Base-by-base conservation (phyloP, 768 basidiomycete genomes). In the Calocybe gangraenosa region DNA sequence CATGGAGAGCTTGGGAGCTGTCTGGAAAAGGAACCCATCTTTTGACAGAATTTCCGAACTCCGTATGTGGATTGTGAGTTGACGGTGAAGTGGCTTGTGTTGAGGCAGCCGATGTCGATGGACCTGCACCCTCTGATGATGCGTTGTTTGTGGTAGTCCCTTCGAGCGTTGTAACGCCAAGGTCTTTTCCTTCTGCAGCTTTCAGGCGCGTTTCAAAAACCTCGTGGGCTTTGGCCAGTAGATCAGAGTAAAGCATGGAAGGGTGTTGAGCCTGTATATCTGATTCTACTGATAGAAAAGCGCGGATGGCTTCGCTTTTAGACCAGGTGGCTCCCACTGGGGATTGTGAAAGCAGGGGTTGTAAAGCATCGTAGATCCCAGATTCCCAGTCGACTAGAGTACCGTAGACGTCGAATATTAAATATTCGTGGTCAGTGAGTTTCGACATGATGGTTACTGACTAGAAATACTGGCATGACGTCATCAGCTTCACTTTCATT, bases 341-440 rank as follows among this genome's bases (percentile, higher is more conserved):
- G 46, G 72, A 72, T 17, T 64, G 64, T 18, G 60, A 56, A 35
- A 84, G 66, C 22, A 84, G 64, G 1, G 80, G 82, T 35, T 68
- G 57, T 22, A 89, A 67, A 0, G 67, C 74, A 10, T 67, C 58
- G 62, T 74, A 75, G 40, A 90, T 73, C 13, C 83, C 82, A 4
- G 74, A 70, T 62, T 89, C 86, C 87, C 87, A 89, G 60, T 90
- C 82, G 74, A 78, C 65, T 40, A 89, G 76, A 0, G 87, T 90
- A 3, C 82, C 87, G 50, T 88, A 89, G 48, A 85, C 82, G 52
- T 91, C 87, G 57, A 87, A 85, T 38, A 87, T 66, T 34, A 89
- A 71, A 18, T 73, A 74, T 58, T 73, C 71, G 61, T 68, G 66
- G 56, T 74, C 67, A 6, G 66, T 69, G 15, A 79, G 53, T 42